Evolutionary conservation across 2,329 filamentous ascomycete species (phyloP).

Genomic region (Pseudocercospora fuligena): DNA sequence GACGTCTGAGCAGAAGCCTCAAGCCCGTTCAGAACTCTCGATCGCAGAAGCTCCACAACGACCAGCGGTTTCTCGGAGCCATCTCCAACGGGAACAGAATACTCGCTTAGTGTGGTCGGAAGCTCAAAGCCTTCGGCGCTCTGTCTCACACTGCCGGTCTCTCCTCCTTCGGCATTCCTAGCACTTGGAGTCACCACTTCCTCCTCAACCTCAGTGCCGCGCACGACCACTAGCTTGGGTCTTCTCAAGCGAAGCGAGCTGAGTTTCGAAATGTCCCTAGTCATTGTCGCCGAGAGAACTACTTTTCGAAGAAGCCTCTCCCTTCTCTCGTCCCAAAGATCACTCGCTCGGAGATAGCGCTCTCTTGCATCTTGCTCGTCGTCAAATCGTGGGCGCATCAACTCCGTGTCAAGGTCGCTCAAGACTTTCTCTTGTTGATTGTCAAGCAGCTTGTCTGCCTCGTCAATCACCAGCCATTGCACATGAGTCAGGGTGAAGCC

Average conservation of each 20-base stretch:
- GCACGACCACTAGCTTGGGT: slow-evolving; percentile 77
- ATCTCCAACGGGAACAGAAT: slow-evolving; percentile 55
- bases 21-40: slow-evolving; percentile 46
- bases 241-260: slow-evolving; percentile 72
- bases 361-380: slow-evolving; percentile 36
- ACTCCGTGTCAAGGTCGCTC: slow-evolving; percentile 32
- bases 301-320: slow-evolving; percentile 70
- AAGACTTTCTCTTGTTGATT: slow-evolving; percentile 56
- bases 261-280: slow-evolving; percentile 79
- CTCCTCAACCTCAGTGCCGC: slow-evolving; percentile 51
- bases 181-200: neutral
- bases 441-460: slow-evolving; percentile 88
- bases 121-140: slow-evolving; percentile 58
- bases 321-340: slow-evolving; percentile 45
- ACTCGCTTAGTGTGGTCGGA: slow-evolving; percentile 55
- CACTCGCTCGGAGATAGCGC: slow-evolving; percentile 29
- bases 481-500: slow-evolving; percentile 80
- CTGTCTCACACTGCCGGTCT: slow-evolving; percentile 30
- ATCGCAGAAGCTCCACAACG: slow-evolving; percentile 75
- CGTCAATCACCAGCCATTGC: slow-evolving; percentile 89
- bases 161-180: slow-evolving; percentile 27
- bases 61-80: slow-evolving; percentile 72
- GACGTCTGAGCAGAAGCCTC: neutral
- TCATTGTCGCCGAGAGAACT: slow-evolving; percentile 90
- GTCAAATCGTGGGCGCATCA: slow-evolving; percentile 24